phyloP scores from a whole-genome alignment of 208 protist genomes.

The Ichthyophonus hoferi region DNA sequence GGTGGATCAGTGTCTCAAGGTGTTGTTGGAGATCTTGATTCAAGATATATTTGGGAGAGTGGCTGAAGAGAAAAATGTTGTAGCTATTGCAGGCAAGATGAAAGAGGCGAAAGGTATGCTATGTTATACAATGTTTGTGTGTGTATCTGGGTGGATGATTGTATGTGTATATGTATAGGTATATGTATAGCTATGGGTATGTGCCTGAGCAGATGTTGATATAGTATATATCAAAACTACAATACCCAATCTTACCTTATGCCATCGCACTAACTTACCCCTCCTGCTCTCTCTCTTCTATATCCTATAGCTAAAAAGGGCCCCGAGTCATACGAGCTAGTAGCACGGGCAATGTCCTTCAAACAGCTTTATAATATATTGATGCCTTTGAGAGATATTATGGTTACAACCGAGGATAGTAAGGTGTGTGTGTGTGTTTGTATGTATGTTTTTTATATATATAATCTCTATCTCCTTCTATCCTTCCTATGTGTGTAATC shows the following conservation, averaged over 20 bases:
- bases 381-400: neutral
- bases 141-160: neutral
- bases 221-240: too few species aligned
- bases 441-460: neutral
- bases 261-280: too few species aligned
- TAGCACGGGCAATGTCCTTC: neutral
- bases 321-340: conserved; percentile 12
- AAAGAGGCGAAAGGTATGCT: conserved; percentile 18
- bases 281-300: too few species aligned
- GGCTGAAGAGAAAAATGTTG: conserved; percentile 37
- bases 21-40: conserved; percentile 1
- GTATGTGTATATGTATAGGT: neutral
- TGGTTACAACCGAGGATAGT: neutral
- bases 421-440: neutral
- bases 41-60: conserved; percentile 27
- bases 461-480: too few species aligned
- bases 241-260: too few species aligned
- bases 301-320: neutral
- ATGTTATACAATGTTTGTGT: neutral
- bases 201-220: neutral
- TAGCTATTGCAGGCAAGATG: conserved; percentile 17
- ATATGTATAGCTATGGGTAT: neutral
- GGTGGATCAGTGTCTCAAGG: neutral
- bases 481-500: too few species aligned
- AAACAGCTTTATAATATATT: neutral